Evolutionary conservation across 257 asterid species (phyloP).

Genomic region (Solanum phureja): DNA sequence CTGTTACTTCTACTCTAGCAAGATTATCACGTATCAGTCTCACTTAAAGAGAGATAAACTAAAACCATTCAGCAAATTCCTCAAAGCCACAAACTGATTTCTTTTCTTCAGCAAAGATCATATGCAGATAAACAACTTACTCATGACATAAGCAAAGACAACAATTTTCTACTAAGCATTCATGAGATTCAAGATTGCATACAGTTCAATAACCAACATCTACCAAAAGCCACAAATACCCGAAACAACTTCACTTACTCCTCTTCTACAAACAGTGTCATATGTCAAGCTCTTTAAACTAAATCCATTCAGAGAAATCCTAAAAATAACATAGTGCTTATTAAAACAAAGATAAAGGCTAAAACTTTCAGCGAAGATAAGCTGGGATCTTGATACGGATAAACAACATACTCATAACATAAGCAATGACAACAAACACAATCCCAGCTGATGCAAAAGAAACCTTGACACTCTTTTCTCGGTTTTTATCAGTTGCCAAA

Average conservation of each 20-base stretch:
- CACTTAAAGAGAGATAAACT: background rate
- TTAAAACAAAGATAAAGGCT: background rate
- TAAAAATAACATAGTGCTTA: background rate
- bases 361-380: slow-evolving; percentile 50
- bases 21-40: background rate
- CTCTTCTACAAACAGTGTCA: background rate
- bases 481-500: slow-evolving; percentile 67
- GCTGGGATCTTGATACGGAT: slow-evolving; percentile 88
- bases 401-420: slow-evolving; percentile 90
- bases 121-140: background rate
- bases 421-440: slow-evolving; percentile 58
- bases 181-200: background rate
- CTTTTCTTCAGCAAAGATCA: background rate
- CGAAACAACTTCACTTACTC: background rate
- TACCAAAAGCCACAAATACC: background rate
- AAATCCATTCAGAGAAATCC: background rate
- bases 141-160: background rate
- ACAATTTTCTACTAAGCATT: background rate
- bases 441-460: slow-evolving; percentile 72
- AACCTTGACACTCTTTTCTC: slow-evolving; percentile 77
- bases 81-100: background rate
- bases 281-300: background rate
- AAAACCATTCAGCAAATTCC: background rate
- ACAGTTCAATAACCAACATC: background rate
- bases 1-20: background rate